Evolutionary conservation across 352 stramenopile species (phyloP).

Genomic region (Phytophthora litchii): DNA sequence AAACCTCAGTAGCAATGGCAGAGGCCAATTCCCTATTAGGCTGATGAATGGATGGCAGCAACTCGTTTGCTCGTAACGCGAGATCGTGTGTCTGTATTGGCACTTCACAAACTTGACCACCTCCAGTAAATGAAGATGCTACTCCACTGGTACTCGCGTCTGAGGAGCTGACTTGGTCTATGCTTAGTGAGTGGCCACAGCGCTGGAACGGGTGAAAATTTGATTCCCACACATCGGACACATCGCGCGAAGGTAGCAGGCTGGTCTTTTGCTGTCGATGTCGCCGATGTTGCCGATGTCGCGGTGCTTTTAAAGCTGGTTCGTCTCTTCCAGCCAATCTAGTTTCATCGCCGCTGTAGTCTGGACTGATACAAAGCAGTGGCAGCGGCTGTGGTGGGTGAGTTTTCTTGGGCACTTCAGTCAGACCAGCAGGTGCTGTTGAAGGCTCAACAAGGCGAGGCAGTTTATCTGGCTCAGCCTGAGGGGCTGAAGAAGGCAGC

Average conservation of each 20-base stretch:
- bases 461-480: conserved; percentile 5
- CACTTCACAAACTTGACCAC: not conserved
- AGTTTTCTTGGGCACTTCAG: conserved; percentile 12
- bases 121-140: conserved; percentile 12
- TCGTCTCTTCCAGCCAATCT: conserved; percentile 4
- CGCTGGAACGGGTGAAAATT: conserved; percentile 21
- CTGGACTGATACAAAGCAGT: conserved; percentile 26
- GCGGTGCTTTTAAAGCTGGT: not conserved
- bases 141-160: not conserved
- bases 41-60: conserved; percentile 11
- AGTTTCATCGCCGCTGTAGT: conserved; percentile 11
- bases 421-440: conserved; percentile 7
- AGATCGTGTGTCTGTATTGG: not conserved
- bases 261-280: conserved; percentile 8
- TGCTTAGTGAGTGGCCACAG: conserved; percentile 4
- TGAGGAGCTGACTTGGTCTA: not conserved
- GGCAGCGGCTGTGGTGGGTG: conserved; percentile 15
- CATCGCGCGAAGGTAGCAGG: conserved; percentile 21
- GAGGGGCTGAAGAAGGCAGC: conserved; percentile 7
- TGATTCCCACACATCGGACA: conserved; percentile 19
- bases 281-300: not conserved
- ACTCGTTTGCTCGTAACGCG: not conserved
- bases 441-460: conserved; percentile 3
- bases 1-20: not conserved
- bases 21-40: not conserved